phyloP scores from a whole-genome alignment of 176 grass and related monocot species.

The Pontederia crassipes region DNA sequence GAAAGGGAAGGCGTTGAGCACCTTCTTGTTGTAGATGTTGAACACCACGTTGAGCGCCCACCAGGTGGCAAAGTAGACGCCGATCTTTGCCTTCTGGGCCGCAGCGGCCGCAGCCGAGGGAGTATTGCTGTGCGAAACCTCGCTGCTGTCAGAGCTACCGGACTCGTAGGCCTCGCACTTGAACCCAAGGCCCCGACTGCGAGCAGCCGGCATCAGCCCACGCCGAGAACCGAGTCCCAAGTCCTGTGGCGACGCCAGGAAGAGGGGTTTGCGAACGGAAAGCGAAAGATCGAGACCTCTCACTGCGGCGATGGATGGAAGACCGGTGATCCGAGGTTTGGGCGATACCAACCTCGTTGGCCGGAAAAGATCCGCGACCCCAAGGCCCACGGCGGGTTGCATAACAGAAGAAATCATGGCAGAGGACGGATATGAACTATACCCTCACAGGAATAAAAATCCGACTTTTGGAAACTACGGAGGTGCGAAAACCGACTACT shows the following conservation, averaged over 20 bases:
- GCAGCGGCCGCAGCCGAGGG: neutral
- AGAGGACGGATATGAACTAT: neutral
- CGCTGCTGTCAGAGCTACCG: neutral
- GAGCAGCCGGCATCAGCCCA: neutral
- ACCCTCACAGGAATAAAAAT: neutral
- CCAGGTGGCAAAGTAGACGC: neutral
- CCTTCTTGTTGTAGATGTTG: conserved; percentile 3
- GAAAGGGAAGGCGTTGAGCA: neutral
- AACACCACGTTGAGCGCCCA: conserved; percentile 1
- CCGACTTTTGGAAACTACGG: neutral
- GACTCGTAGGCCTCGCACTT: neutral
- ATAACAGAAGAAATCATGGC: neutral
- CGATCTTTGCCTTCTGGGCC: neutral
- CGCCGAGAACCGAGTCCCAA: neutral
- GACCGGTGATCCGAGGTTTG: neutral
- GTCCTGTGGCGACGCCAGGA: neutral
- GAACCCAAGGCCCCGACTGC: neutral
- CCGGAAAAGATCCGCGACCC: neutral
- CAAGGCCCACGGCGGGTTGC: neutral
- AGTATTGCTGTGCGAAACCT: neutral
- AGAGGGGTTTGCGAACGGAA: neutral
- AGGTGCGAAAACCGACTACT: neutral
- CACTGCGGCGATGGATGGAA: neutral
- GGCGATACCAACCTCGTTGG: neutral
- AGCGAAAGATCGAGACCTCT: neutral